These are phyloP conservation scores for Hsuehochloa calcarea DNA, from an alignment of 176 grass and related monocot species.

Conservation along the genomic window DNA sequence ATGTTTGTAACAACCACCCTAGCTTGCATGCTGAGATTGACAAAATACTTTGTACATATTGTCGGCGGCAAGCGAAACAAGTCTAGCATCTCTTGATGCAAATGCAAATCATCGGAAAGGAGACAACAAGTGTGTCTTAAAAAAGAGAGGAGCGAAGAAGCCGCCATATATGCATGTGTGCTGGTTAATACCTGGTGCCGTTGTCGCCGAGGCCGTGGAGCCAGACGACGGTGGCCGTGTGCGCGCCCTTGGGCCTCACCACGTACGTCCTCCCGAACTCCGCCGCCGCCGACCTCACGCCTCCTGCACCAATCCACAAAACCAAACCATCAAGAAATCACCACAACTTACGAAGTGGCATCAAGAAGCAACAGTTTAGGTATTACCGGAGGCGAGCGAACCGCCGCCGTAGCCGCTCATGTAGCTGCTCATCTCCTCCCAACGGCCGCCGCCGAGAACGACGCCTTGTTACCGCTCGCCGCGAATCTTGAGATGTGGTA, in stretches of 20 bases:
- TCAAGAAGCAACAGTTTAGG: background rate
- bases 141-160: background rate
- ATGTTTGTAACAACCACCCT: background rate
- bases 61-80: background rate
- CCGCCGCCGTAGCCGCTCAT: background rate
- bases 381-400: background rate
- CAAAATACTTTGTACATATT: background rate
- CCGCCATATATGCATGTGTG: background rate
- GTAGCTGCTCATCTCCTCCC: background rate
- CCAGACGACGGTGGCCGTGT: conserved; percentile 90
- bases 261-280: conserved; percentile 95
- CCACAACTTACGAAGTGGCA: background rate
- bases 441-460: background rate
- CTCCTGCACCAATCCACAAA: background rate
- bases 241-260: conserved; percentile 89
- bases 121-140: no score
- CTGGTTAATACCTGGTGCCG: conserved; percentile 59
- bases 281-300: background rate
- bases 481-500: background rate
- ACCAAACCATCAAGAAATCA: background rate
- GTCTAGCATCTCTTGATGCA: background rate
- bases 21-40: background rate
- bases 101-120: background rate
- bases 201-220: conserved; percentile 96
- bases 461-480: background rate